These are phyloP conservation scores for Guillardia theta DNA, from an alignment of 78 protist genomes.

Conservation along the genomic window DNA sequence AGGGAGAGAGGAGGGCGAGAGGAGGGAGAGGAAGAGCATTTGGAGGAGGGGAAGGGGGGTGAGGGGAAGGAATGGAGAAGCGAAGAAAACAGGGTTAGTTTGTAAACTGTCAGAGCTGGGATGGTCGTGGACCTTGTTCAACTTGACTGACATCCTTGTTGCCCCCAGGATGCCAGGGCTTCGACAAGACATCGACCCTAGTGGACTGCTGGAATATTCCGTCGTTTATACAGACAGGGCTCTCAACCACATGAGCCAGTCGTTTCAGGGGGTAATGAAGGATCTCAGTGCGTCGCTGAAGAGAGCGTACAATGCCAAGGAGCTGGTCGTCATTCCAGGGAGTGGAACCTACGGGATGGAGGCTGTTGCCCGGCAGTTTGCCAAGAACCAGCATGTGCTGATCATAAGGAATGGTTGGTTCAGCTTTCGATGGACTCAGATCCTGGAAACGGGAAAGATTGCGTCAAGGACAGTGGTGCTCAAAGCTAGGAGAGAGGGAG, in stretches of 20 bases:
- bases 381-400: constrained; percentile 37
- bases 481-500: neutral
- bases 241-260: constrained; percentile 54
- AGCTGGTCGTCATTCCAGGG: constrained; percentile 11
- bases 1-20: neutral
- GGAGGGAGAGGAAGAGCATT: neutral
- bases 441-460: constrained; percentile 37
- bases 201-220: constrained; percentile 41
- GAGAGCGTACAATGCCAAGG: constrained; percentile 30
- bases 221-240: constrained; percentile 64
- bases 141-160: too few relatives aligned
- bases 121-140: too few relatives aligned
- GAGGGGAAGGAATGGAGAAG: neutral
- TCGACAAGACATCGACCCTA: neutral
- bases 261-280: constrained; percentile 43
- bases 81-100: neutral
- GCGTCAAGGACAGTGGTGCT: neutral
- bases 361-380: constrained; percentile 57
- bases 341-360: constrained; percentile 62
- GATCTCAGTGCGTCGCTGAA: neutral
- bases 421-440: constrained; percentile 55
- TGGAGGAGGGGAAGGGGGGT: neutral
- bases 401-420: constrained; percentile 55
- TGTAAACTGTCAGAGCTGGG: too few relatives aligned
- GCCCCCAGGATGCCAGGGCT: neutral